These are phyloP conservation scores for Globisporangium canariense DNA, from an alignment of 352 stramenopile species.

Conservation along the genomic window DNA sequence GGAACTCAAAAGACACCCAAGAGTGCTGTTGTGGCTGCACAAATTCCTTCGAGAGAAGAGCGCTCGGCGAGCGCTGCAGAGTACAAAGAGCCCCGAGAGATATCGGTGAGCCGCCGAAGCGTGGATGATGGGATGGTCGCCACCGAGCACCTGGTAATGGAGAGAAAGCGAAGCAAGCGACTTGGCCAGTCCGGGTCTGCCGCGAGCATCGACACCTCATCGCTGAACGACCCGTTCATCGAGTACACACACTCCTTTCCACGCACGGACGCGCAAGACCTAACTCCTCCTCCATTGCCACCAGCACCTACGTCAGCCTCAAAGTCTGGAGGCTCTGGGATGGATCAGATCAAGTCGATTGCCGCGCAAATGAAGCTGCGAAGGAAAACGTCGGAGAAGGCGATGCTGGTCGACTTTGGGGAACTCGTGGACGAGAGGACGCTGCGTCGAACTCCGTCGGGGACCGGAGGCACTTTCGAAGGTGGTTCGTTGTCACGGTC, in stretches of 20 bases:
- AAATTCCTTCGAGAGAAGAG: background rate
- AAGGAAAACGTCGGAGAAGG: slow-evolving; percentile 22
- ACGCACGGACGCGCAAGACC: background rate
- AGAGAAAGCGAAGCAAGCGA: slow-evolving; percentile 30
- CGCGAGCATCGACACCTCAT: slow-evolving; percentile 60
- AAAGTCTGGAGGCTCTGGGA: slow-evolving; percentile 14
- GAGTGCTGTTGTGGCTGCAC: background rate
- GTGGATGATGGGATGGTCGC: slow-evolving; percentile 10
- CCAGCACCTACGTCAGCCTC: background rate
- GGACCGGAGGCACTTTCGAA: slow-evolving; percentile 3
- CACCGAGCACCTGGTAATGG: slow-evolving; percentile 7
- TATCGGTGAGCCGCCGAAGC: slow-evolving; percentile 6
- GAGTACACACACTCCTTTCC: slow-evolving; percentile 1
- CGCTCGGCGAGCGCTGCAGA: background rate
- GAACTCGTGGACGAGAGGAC: slow-evolving; percentile 6
- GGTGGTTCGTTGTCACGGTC: background rate
- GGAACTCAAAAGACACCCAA: background rate
- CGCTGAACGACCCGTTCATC: slow-evolving; percentile 8
- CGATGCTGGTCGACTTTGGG: background rate
- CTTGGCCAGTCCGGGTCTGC: slow-evolving; percentile 50
- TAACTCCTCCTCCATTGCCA: background rate
- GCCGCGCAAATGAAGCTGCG: slow-evolving; percentile 76
- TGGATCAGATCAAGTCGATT: slow-evolving; percentile 74
- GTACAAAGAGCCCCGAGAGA: background rate
- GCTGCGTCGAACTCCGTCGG: slow-evolving; percentile 9